phyloP scores from a whole-genome alignment of 768 basidiomycete species.

The Asterophora lycoperdoides region DNA sequence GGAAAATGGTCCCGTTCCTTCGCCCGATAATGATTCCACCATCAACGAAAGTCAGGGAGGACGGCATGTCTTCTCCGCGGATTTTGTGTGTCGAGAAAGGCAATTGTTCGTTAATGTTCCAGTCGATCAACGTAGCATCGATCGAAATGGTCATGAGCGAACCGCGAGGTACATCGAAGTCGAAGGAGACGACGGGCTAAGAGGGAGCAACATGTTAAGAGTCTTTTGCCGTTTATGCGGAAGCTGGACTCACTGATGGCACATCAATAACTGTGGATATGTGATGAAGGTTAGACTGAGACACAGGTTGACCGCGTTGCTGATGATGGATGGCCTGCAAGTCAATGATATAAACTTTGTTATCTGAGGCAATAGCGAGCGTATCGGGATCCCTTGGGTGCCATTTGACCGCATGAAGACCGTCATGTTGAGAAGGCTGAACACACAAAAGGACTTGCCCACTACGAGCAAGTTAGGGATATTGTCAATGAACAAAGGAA shows the following conservation, averaged over 20 bases:
- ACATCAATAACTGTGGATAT: slow-evolving; percentile 66
- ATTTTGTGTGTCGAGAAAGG: slow-evolving; percentile 76
- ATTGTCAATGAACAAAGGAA: neutral
- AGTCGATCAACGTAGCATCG: slow-evolving; percentile 76
- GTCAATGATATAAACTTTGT: slow-evolving; percentile 73
- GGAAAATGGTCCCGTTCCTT: slow-evolving; percentile 81
- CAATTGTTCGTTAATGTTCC: slow-evolving; percentile 75
- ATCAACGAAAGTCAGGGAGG: slow-evolving; percentile 81
- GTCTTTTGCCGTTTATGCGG: neutral
- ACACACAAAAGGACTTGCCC: slow-evolving; percentile 69
- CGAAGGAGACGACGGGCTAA: slow-evolving; percentile 78
- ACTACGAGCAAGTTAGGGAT: slow-evolving; percentile 31
- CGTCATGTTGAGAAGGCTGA: slow-evolving; percentile 51
- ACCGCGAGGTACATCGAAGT: slow-evolving; percentile 75
- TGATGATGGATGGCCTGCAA: slow-evolving; percentile 57
- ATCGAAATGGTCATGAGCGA: slow-evolving; percentile 79
- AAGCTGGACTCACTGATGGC: slow-evolving; percentile 52
- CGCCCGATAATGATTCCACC: slow-evolving; percentile 82
- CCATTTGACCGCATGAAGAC: slow-evolving; percentile 83
- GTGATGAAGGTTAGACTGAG: slow-evolving; percentile 64
- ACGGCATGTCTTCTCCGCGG: slow-evolving; percentile 75
- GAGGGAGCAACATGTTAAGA: neutral
- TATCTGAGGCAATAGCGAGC: slow-evolving; percentile 79
- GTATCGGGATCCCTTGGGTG: slow-evolving; percentile 78
- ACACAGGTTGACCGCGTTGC: slow-evolving; percentile 55